Evolutionary conservation across 2,329 filamentous ascomycete species (phyloP), one percentile per base, ranked within the genome.

Genomic region (Aureobasidium sp.): DNA sequence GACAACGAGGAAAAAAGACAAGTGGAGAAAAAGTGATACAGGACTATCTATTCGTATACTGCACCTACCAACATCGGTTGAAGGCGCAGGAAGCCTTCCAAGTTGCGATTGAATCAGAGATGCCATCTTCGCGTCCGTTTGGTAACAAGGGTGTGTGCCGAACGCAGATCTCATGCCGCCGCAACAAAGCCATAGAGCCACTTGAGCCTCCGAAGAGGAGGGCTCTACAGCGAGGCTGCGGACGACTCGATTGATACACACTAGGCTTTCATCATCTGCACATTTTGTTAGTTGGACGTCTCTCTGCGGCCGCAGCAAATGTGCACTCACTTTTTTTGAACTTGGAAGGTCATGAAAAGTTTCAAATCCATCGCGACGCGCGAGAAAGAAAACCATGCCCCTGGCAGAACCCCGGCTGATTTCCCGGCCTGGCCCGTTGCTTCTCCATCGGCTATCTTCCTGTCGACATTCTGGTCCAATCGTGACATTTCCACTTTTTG

Each of bases 91-190:
- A 33, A 63, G 72, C 75, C 79, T 81, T 81, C 82, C 83, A 85
- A 85, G 62, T 62, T 29, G 27, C 17, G 14, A 37, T 53, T 45
- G 45, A 81, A 75, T 97, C 93, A 97, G 93, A 97, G 90, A 89
- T 95, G 88, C 91, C 89, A 87, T 89, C 83, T 88, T 90, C 85
- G 92, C 94, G 93, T 96, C 86, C 93, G 92, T 90, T 83, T 79
- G 79, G 84, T 90, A 95, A 97, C 91, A 97, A 97, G 93, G 88
- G 86, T 78, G 82, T 96, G 93, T 97, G 94, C 90, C 93, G 91
- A 89, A 97, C 94, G 91, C 94, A 87, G 83, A 91, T 91, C 86
- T 97, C 94, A 99, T 84, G 81, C 85, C 88, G 78, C 84, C 78
- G 79, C 80, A 66, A 77, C 77, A 81, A 79, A 79, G 76, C 85